These are phyloP conservation scores for Imleria badia DNA, from an alignment of 768 basidiomycete genomes.

Conservation along the genomic window DNA sequence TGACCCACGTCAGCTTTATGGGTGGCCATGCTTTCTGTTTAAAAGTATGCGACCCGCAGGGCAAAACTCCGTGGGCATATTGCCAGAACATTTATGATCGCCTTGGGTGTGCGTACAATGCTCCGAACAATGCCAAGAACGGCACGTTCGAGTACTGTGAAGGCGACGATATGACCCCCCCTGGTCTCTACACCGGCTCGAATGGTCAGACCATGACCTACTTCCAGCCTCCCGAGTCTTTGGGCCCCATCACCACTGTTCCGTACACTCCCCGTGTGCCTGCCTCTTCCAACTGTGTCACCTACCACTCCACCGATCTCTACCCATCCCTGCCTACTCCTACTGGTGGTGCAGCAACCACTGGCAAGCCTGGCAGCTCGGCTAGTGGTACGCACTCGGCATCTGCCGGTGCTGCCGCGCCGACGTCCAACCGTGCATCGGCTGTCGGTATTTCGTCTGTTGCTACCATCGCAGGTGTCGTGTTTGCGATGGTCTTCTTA, in stretches of 20 bases:
- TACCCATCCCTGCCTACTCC: constrained; percentile 29
- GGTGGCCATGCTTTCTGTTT: constrained; percentile 65
- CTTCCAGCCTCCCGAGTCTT: constrained; percentile 47
- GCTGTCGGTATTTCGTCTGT: constrained; percentile 29
- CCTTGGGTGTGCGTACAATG: constrained; percentile 74
- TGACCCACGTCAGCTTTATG: constrained; percentile 54
- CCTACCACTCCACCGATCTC: constrained; percentile 36
- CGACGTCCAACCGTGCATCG: constrained; percentile 19
- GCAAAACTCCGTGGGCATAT: constrained; percentile 46
- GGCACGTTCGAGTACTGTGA: constrained; percentile 64
- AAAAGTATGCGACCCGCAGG: constrained; percentile 66
- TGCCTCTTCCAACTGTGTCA: constrained; percentile 44
- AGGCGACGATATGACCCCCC: constrained; percentile 61
- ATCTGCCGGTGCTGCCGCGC: constrained; percentile 14
- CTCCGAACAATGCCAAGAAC: constrained; percentile 59
- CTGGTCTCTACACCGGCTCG: constrained; percentile 46
- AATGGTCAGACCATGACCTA: constrained; percentile 45
- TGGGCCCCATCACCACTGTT: constrained; percentile 42
- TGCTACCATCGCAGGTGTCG: constrained; percentile 32
- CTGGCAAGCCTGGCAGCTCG: background rate
- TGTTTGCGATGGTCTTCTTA: constrained; percentile 36
- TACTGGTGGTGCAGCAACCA: background rate
- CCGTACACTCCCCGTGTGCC: constrained; percentile 44
- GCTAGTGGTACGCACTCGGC: constrained; percentile 14
- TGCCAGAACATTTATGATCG: constrained; percentile 78